Base-by-base conservation (phyloP, 176 grass and related monocot species). In the Elymus sibiricus region DNA sequence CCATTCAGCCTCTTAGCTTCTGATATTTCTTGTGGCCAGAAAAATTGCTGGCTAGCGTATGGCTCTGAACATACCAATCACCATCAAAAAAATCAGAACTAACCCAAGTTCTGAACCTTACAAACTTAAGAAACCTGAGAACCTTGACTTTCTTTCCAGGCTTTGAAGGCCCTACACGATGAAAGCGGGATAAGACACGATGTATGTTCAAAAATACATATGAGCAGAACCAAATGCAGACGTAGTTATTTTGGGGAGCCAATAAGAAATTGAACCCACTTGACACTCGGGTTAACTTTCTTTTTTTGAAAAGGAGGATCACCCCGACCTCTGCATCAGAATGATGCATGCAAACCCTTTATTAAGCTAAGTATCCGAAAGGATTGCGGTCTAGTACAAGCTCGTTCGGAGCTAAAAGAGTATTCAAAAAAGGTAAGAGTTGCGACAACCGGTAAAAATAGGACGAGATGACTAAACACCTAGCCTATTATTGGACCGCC, bases 271-370 rank as follows among this genome's bases (percentile, higher is more conserved):
- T 43, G 21, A 77, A 77, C 76, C 80, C 66, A 95, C 93, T 89
- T 93, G 90, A 83, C 90, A 95, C 75, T 95, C 90, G 29, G 90
- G 90, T 82, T 29, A 29, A 29, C 29, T 29, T 29, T 29, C 29
- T 29, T 29, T 29, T 29, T 29, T n/a, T n/a, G n/a, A n/a, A n/a
- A 29, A 29, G 2, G 2, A 29, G 29, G 29, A 29, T 29, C 29
- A 29, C 29, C 29, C n/a, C n/a, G n/a, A n/a, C n/a, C n/a, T n/a
- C n/a, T n/a, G 29, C 29, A 29, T 29, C 29, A 29, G 29, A 29
- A 29, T 29, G 2, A 29, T 29, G 2, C 29, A 29, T 29, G 29
- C 29, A 29, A 2, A 29, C 29, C 29, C 29, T 29, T 29, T 29
- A 29, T 29, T 29, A 29, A 29, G 29, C 29, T 29, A 29, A 29